phyloP scores from a whole-genome alignment of 768 basidiomycete genomes.

The Hypholoma fasciculare region DNA sequence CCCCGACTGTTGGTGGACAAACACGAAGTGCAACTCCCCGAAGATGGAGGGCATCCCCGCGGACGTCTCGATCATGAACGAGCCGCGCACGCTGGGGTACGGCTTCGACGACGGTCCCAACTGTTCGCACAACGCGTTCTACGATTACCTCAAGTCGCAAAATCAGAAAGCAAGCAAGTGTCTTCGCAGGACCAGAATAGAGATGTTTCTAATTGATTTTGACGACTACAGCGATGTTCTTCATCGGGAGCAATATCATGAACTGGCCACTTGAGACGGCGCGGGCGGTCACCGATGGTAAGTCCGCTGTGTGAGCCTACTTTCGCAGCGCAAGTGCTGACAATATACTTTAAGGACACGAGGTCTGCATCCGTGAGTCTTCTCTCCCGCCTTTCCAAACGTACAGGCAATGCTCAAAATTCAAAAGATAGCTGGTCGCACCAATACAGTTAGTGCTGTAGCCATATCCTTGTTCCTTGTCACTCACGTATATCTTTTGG shows the following conservation, averaged over 20 bases:
- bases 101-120: constrained; percentile 69
- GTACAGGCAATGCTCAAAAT: not conserved
- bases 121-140: constrained; percentile 64
- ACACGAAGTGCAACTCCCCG: constrained; percentile 42
- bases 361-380: constrained; percentile 60
- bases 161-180: constrained; percentile 61
- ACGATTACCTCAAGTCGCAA: constrained; percentile 49
- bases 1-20: constrained; percentile 57
- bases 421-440: constrained; percentile 54
- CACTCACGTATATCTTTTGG: not conserved
- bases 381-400: not conserved
- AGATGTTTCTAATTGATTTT: too few relatives aligned
- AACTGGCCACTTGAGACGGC: constrained; percentile 58
- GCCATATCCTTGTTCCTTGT: not conserved
- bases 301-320: not conserved
- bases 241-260: constrained; percentile 58
- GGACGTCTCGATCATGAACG: constrained; percentile 49
- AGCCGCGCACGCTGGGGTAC: constrained; percentile 59
- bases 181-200: not conserved
- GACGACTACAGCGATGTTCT: constrained; percentile 51
- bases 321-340: not conserved
- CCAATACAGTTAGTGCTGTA: constrained; percentile 42
- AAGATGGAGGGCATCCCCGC: constrained; percentile 41
- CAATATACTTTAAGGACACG: constrained; percentile 39
- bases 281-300: constrained; percentile 51